Percentiles rank a stretch among this genome's conserved stretches.
phyloP scores from a whole-genome alignment of 352 stramenopile genomes.

The Globisporangium canariense region DNA sequence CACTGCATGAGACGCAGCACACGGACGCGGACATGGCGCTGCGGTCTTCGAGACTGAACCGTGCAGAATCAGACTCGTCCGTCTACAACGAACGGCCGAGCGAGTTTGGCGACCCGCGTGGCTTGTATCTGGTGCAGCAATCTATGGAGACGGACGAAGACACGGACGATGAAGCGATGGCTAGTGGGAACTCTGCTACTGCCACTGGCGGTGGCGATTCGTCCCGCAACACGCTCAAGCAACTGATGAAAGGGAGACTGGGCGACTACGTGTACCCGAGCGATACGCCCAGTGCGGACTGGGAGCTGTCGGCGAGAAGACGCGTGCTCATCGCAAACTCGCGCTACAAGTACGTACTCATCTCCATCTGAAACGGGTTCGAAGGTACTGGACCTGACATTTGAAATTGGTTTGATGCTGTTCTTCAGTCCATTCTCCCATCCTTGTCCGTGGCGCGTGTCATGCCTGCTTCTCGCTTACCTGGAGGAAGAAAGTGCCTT shows the following conservation, averaged over 20 bases:
- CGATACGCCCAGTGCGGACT: constrained; percentile 48
- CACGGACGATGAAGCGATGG: constrained; percentile 22
- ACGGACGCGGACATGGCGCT: constrained; percentile 7
- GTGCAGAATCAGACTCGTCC: constrained; percentile 39
- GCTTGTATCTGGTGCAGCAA: constrained; percentile 31
- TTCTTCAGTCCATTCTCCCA: constrained; percentile 57
- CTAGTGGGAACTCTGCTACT: neutral
- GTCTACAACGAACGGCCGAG: constrained; percentile 39
- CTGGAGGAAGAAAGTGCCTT: constrained; percentile 78
- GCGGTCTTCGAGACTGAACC: constrained; percentile 7
- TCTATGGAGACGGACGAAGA: constrained; percentile 26
- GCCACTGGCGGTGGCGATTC: neutral
- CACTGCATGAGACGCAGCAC: constrained; percentile 37
- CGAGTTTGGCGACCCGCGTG: constrained; percentile 23
- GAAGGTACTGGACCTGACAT: too few relatives aligned
- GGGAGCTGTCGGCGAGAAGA: constrained; percentile 53
- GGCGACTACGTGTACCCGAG: constrained; percentile 70
- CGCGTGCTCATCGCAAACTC: constrained; percentile 66
- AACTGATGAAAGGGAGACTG: constrained; percentile 53
- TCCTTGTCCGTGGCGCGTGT: constrained; percentile 66
- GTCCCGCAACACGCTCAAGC: constrained; percentile 47
- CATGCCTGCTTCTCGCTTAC: constrained; percentile 66
- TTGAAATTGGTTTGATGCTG: too few relatives aligned
- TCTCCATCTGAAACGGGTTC: neutral
- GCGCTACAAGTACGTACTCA: constrained; percentile 57